Evolutionary conservation across 805 yeast genomes (phyloP).

Genomic region (Yarrowia divulgata): DNA sequence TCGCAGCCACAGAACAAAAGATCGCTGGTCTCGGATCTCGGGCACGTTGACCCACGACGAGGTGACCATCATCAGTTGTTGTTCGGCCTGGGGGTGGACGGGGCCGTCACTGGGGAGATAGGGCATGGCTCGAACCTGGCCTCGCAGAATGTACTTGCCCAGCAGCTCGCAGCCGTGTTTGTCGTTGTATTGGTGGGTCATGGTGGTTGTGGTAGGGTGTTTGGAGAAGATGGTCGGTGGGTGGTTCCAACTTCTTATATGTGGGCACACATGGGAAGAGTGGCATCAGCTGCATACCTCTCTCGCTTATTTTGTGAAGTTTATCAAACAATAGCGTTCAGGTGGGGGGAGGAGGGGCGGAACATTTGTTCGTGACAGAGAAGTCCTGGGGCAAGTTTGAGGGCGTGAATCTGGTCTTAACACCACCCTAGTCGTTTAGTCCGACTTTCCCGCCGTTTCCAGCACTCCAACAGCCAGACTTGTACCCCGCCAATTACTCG

Average conservation of each 20-base stretch:
- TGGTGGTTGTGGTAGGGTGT: conserved; percentile 20
- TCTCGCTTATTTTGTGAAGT: conserved; percentile 34
- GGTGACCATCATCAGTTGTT: conserved; percentile 36
- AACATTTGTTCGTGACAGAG: not conserved
- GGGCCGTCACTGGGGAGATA: conserved; percentile 22
- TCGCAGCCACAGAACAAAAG: conserved; percentile 36
- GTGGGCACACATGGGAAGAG: conserved; percentile 16
- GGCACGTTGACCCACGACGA: conserved; percentile 32
- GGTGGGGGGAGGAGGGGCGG: conserved; percentile 15
- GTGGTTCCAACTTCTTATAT: conserved; percentile 14
- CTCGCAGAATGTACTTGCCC: conserved; percentile 38
- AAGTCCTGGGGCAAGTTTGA: not conserved
- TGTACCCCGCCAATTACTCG: not conserved
- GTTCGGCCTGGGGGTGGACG: conserved; percentile 38
- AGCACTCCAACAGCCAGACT: not conserved
- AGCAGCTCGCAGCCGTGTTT: conserved; percentile 38
- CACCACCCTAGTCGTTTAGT: not conserved
- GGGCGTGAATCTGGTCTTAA: no score
- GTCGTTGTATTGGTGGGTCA: conserved; percentile 35
- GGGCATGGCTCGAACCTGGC: conserved; percentile 36
- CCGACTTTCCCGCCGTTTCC: not conserved
- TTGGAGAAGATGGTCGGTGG: not conserved
- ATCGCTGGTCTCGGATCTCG: conserved; percentile 34
- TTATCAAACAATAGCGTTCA: conserved; percentile 14
- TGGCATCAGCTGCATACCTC: conserved; percentile 36